Base-by-base conservation (phyloP, 768 basidiomycete genomes). In the Suillus placidus region DNA sequence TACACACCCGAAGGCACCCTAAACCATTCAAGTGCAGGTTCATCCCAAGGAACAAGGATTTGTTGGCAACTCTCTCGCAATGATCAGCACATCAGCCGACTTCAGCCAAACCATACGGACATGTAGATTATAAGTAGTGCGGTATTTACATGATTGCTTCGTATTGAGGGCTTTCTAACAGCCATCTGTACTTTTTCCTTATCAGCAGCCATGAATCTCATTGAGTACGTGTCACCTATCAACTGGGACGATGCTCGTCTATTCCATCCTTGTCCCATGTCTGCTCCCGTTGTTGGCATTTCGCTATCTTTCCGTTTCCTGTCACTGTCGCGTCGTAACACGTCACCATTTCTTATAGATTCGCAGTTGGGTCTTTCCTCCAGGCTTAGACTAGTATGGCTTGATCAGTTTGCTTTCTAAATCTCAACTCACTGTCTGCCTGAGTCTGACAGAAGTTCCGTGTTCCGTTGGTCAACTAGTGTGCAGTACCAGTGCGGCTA, bases 21-120 rank as follows among this genome's bases (percentile, higher is more conserved):
- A 38, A 58, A 58, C 37, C 56, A 16, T 58, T 58, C 56, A 26
- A 58, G 37, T 58, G 56, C 16, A 58, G 37, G 16, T 58, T 58
- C 23, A 58, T 58, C 37, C 56, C 56, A 26, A 58, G 37, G 37
- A 58, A 58, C 16, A 6, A 58, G 0, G 56, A 58, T 57, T 14
- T 57, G 7, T 16, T 58, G 13, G n/a, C 34, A 56, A 34, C 55
- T 56, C 34, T 56, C 2, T 56, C 55, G 12, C 34, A 56, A 35
- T 56, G n/a, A 56, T 4, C 3, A 32, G 9, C 18, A 9, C 18
- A 20, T 16, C 26, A 0, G 49, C 14, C 23, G 14, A 51, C n/a
- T 23, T 47, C 9, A n/a, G 13, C 23, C 16, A n/a, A 45, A 45
- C 45, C n/a, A 4, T 4, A 10, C 9, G 43, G 20, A 12, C n/a